phyloP scores from a whole-genome alignment of 768 basidiomycete genomes.

The Porpolomopsis calyptriformis region DNA sequence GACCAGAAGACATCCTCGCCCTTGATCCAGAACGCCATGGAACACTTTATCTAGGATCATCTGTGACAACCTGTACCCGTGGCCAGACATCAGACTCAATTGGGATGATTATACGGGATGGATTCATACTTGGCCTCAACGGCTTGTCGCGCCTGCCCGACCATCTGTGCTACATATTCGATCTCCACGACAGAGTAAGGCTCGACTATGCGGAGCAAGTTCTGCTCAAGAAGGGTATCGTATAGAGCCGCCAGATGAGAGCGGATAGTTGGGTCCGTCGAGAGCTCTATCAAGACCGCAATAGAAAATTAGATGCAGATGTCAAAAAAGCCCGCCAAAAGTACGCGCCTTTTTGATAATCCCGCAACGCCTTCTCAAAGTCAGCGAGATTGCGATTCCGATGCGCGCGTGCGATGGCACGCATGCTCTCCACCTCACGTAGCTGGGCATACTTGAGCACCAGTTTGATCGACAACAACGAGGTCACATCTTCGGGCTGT shows the following conservation, averaged over 20 bases:
- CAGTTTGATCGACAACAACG: slow-evolving; percentile 77
- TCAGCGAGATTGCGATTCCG: slow-evolving; percentile 81
- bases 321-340: slow-evolving; percentile 10
- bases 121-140: slow-evolving; percentile 80
- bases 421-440: slow-evolving; percentile 91
- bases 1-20: slow-evolving; percentile 82
- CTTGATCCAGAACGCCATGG: slow-evolving; percentile 94
- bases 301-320: slow-evolving; percentile 8
- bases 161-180: slow-evolving; percentile 74
- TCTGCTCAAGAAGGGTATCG: slow-evolving; percentile 93
- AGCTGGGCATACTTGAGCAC: slow-evolving; percentile 80
- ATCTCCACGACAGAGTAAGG: slow-evolving; percentile 92
- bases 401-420: slow-evolving; percentile 88
- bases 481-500: slow-evolving; percentile 88
- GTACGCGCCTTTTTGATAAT: slow-evolving; percentile 64
- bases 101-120: neutral
- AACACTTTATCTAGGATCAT: slow-evolving; percentile 97
- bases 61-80: slow-evolving; percentile 68
- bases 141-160: slow-evolving; percentile 78
- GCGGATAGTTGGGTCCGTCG: slow-evolving; percentile 90
- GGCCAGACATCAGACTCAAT: neutral
- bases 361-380: slow-evolving; percentile 79
- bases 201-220: slow-evolving; percentile 89
- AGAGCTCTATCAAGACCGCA: slow-evolving; percentile 52
- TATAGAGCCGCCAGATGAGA: slow-evolving; percentile 90